A percentile compares a stretch with the other conserved stretches of the same genome.
Conservation (phyloP, 768 basidiomycete species). For the Leccinellum albellum region DNA sequence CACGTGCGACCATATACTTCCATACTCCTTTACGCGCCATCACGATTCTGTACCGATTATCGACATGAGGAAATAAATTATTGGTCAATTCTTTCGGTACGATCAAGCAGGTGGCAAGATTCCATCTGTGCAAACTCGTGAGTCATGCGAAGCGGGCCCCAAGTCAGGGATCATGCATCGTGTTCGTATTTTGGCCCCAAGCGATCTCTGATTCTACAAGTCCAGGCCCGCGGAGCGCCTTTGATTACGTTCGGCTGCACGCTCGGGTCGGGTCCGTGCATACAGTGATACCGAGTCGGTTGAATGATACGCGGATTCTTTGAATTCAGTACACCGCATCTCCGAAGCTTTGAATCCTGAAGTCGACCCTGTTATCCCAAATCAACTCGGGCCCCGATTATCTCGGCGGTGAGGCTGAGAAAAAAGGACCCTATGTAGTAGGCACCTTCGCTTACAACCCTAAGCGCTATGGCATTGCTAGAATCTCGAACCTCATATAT, state of each 20-base stretch:
- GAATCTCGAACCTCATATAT: constrained; percentile 22
- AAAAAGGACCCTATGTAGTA: neutral
- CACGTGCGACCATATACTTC: constrained; percentile 26
- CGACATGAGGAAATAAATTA: neutral
- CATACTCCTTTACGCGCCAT: neutral
- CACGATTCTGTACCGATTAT: neutral
- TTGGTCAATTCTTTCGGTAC: no score
- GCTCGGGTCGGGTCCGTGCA: neutral
- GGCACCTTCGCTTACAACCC: neutral
- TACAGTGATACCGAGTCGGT: no score
- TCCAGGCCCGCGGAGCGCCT: no score
- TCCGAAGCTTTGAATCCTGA: no score
- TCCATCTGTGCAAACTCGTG: neutral
- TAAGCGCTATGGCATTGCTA: neutral
- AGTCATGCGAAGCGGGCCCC: neutral
- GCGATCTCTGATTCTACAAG: neutral
- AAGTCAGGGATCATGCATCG: neutral
- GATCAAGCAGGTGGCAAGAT: neutral
- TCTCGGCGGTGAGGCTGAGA: neutral
- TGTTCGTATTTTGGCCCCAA: neutral
- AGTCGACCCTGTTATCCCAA: neutral
- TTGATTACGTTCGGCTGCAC: neutral
- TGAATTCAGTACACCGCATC: no score
- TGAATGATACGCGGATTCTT: no score
- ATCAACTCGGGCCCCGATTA: neutral